Conservation (phyloP, 257 asterid genomes). For the Orobanche coerulescens region DNA sequence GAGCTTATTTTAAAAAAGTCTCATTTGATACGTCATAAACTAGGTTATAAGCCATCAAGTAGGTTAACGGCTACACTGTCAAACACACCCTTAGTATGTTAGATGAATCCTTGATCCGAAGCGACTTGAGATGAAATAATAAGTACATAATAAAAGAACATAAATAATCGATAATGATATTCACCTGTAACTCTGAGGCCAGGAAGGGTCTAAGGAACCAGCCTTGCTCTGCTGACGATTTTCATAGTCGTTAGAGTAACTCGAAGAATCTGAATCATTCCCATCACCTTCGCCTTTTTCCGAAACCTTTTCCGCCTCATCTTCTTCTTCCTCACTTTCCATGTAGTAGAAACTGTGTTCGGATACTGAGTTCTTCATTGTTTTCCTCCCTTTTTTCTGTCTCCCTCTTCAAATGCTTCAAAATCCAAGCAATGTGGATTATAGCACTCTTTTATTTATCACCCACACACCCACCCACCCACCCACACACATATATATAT, state of each 20-base stretch:
- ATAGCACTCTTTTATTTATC: not conserved
- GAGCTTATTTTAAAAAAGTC: too few relatives aligned
- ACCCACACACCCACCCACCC: too few relatives aligned
- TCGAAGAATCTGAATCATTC: slow-evolving; percentile 56
- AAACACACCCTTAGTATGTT: too few relatives aligned
- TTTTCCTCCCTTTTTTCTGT: not conserved
- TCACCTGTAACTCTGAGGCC: slow-evolving; percentile 98
- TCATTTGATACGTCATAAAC: too few relatives aligned
- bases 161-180: not conserved
- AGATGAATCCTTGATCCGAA: too few relatives aligned
- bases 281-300: slow-evolving; percentile 38
- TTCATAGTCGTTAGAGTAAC: slow-evolving; percentile 33
- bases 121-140: not conserved
- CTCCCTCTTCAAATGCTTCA: slow-evolving; percentile 20
- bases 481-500: not conserved
- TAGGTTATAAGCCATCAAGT: too few relatives aligned
- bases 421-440: slow-evolving; percentile 18
- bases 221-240: slow-evolving; percentile 31
- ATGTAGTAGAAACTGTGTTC: slow-evolving; percentile 60
- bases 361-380: slow-evolving; percentile 69
- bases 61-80: too few relatives aligned
- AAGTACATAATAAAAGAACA: too few relatives aligned
- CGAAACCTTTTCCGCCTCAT: slow-evolving; percentile 46
- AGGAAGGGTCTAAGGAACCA: slow-evolving; percentile 40
- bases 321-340: slow-evolving; percentile 89